These are phyloP conservation scores for Diaporthe aspalathi DNA, from an alignment of 2,329 filamentous ascomycete species.

Conservation along the genomic window DNA sequence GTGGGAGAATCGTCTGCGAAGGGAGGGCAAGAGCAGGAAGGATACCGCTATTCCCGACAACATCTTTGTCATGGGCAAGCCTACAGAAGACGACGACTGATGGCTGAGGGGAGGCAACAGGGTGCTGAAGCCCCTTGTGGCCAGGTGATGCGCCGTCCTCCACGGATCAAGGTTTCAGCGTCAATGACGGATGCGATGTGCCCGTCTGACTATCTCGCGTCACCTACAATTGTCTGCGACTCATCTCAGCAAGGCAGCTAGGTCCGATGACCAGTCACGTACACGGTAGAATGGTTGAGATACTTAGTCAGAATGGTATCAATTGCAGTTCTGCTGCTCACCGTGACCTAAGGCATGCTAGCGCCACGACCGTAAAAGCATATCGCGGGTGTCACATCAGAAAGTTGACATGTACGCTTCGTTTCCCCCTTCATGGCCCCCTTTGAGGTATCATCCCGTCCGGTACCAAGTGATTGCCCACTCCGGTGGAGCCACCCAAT, in stretches of 20 bases:
- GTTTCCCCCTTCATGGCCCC: background rate
- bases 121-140: background rate
- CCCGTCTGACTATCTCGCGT: background rate
- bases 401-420: background rate
- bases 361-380: background rate
- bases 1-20: conserved; percentile 46
- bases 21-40: conserved; percentile 42
- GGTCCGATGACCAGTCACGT: background rate
- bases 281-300: background rate
- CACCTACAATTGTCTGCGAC: background rate
- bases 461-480: conserved; percentile 2
- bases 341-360: background rate
- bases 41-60: background rate
- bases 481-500: background rate
- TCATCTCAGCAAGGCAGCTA: background rate
- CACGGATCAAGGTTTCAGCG: no score
- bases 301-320: conserved; percentile 1
- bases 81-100: background rate
- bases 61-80: background rate
- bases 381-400: background rate
- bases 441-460: background rate
- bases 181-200: background rate
- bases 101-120: no score
- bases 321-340: background rate
- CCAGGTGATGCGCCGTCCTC: background rate